Base-by-base conservation (phyloP, 805 yeast genomes). In the Saccharomycopsis schoenii region DNA sequence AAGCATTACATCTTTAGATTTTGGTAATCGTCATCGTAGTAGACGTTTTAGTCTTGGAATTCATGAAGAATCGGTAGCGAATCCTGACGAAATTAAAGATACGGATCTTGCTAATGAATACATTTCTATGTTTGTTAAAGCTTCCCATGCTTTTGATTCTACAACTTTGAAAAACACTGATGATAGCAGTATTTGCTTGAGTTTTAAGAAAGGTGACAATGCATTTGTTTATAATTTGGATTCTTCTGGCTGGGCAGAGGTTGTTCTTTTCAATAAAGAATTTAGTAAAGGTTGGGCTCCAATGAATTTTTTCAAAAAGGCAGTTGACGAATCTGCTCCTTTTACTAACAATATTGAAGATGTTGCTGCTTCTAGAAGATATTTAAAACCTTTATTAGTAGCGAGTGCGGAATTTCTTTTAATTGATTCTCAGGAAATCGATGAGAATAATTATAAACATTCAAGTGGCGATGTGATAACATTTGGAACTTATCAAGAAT, bases 191-290 rank as follows among this genome's bases (percentile, higher is more conserved):
- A 84, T 88, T 51, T 88, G 96, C 70, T 74, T 88, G 9, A 84
- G 91, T 0, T 88, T 88, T 69, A 80, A 81, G 24, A 82, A 81
- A 64, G 80, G 82, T 64, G 94, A 86, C 66, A 73, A 85, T 57
- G 92, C 89, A 0, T 88, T 87, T 71, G 88, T 88, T 4, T 91
- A 87, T 67, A 81, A 88, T 8, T 81, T 87, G 24, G 94, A 88
- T 70, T 85, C 85, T 60, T 84, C 90, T 21, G 96, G 94, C 0
- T 88, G 96, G 96, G 93, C 92, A 62, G 96, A 88, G 70, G 94
- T 88, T 1, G 88, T 92, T 0, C 68, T 87, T 43, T 72, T 88
- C 9, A 84, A 82, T 60, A 76, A 84, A 14, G 52, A 47, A 10
- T 74, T 84, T 58, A 78, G 79, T 66, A 74, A 90, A 64, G 96